These are phyloP conservation scores for Brassica juncea DNA, from an alignment of 345 rosid genomes.

Conservation along the genomic window DNA sequence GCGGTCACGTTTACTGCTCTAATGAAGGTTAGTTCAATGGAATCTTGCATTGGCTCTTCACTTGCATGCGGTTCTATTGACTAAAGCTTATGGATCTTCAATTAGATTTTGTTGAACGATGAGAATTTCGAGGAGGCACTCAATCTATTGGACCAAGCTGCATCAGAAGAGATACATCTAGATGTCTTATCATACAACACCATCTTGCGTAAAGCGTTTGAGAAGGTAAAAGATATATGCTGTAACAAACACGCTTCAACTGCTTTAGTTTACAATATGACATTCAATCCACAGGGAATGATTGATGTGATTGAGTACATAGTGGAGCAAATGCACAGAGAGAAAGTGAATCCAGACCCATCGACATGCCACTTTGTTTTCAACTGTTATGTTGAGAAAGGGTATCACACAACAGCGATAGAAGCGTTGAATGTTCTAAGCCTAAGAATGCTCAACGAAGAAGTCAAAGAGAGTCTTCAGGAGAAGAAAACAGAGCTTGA, in stretches of 20 bases:
- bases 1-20: slow-evolving; percentile 52
- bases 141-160: slow-evolving; percentile 56
- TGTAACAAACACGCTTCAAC: no score
- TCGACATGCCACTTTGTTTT: slow-evolving; percentile 65
- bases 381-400: slow-evolving; percentile 46
- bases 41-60: no score
- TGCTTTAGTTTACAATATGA: no score
- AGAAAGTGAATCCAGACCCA: slow-evolving; percentile 66
- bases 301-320: slow-evolving; percentile 65
- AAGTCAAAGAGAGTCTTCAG: slow-evolving; percentile 37
- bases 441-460: slow-evolving; percentile 61
- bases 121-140: slow-evolving; percentile 56
- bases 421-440: slow-evolving; percentile 82
- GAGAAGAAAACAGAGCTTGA: slow-evolving; percentile 53
- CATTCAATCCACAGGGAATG: slow-evolving; percentile 49
- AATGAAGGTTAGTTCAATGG: slow-evolving; percentile 48
- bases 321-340: slow-evolving; percentile 59
- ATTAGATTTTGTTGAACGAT: slow-evolving; percentile 57
- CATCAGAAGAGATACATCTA: slow-evolving; percentile 47
- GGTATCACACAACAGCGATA: slow-evolving; percentile 50
- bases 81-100: slow-evolving; percentile 20
- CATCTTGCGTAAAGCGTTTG: slow-evolving; percentile 53
- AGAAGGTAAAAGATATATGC: slow-evolving; percentile 36
- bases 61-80: neutral
- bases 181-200: slow-evolving; percentile 67